Evolutionary conservation across 2,329 filamentous ascomycete species (phyloP).

Genomic region (Fusarium sarcochroum): DNA sequence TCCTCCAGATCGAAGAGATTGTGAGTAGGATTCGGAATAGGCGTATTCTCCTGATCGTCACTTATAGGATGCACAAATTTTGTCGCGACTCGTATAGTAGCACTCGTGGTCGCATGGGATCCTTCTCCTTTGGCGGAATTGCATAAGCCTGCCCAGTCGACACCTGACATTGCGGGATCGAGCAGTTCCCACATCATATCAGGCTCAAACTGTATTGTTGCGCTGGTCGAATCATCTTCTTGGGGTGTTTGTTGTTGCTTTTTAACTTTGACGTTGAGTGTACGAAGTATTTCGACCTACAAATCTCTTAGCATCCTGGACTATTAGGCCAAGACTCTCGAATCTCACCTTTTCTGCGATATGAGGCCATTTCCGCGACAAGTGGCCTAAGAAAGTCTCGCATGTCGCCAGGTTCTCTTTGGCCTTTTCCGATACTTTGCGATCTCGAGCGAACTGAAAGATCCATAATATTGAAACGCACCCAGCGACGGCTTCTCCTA

Average conservation of each 20-base stretch:
- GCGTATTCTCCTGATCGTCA: slow-evolving; percentile 6
- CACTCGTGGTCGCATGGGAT: slow-evolving; percentile 13
- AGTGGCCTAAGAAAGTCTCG: slow-evolving; percentile 14
- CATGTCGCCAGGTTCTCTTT: slow-evolving; percentile 38
- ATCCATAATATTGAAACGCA: slow-evolving; percentile 45
- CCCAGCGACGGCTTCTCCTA: slow-evolving; percentile 40
- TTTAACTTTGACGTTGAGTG: slow-evolving; percentile 28
- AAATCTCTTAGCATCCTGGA: fast-evolving
- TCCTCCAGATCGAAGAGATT: slow-evolving; percentile 34
- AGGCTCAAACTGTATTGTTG: slow-evolving; percentile 39
- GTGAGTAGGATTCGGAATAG: background rate
- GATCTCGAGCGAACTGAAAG: slow-evolving; percentile 44
- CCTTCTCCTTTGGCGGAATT: background rate
- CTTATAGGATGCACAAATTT: slow-evolving; percentile 44
- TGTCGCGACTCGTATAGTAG: slow-evolving; percentile 43
- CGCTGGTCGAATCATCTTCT: background rate
- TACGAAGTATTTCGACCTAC: slow-evolving; percentile 34
- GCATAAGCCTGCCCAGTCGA: background rate
- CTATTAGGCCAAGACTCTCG: fast-evolving
- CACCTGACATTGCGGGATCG: slow-evolving; percentile 22
- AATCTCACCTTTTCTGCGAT: slow-evolving; percentile 39
- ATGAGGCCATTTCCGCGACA: slow-evolving; percentile 40
- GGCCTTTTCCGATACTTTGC: slow-evolving; percentile 34
- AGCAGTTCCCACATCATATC: slow-evolving; percentile 46
- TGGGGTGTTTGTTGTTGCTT: slow-evolving; percentile 8